These are phyloP conservation scores for Aspergillus proliferans DNA, from an alignment of 2,329 filamentous ascomycete species.

Conservation along the genomic window DNA sequence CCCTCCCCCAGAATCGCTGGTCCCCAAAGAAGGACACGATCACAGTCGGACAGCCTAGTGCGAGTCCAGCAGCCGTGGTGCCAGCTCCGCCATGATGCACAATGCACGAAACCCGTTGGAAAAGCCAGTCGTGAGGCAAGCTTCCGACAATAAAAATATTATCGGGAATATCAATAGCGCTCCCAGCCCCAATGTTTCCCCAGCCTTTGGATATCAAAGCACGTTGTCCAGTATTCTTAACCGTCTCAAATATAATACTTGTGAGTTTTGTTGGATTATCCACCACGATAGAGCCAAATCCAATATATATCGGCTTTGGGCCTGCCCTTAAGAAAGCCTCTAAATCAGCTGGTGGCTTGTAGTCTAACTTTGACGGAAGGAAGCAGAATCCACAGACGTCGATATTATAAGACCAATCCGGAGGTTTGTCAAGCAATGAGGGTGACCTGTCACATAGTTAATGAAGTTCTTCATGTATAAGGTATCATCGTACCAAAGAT, in stretches of 20 bases:
- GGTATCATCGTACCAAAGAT: conserved; percentile 58
- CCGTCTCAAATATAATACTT: conserved; percentile 62
- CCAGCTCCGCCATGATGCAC: conserved; percentile 82
- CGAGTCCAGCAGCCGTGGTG: conserved; percentile 75
- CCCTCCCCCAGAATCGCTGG: conserved; percentile 74
- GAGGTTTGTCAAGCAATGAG: conserved; percentile 65
- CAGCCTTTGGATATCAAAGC: conserved; percentile 79
- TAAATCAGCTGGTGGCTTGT: conserved; percentile 58
- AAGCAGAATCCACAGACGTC: conserved; percentile 70
- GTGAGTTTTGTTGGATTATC: conserved; percentile 68
- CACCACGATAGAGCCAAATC: conserved; percentile 73
- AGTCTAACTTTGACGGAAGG: conserved; percentile 60
- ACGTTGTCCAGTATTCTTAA: conserved; percentile 59
- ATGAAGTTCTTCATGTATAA: conserved; percentile 1
- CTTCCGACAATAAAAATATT: conserved; percentile 76
- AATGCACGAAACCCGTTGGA: conserved; percentile 69
- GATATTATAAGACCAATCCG: conserved; percentile 68
- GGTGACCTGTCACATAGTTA: conserved; percentile 49
- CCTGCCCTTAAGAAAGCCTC: conserved; percentile 60
- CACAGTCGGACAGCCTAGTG: conserved; percentile 68
- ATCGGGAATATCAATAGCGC: conserved; percentile 50
- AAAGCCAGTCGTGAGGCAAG: conserved; percentile 81
- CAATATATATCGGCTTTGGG: conserved; percentile 69
- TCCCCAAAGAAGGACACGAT: conserved; percentile 82
- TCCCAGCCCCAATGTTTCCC: conserved; percentile 70